Evolutionary conservation across 2,329 filamentous ascomycete genomes (phyloP).

Genomic region (Neofusicoccum cordaticola): DNA sequence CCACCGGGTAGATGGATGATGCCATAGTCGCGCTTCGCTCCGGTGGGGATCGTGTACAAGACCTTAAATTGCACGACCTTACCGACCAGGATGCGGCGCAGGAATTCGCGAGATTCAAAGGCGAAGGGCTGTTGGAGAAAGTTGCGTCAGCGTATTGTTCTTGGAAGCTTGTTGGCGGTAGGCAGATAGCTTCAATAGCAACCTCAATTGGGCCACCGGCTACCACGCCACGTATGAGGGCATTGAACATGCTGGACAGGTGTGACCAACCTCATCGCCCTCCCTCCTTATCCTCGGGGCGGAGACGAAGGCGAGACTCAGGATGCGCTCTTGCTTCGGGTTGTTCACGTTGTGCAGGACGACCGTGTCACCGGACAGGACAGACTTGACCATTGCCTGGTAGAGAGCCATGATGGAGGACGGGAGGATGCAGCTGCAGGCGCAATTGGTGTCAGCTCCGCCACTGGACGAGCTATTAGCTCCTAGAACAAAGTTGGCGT

Average conservation of each 20-base stretch:
- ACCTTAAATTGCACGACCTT: slow-evolving; percentile 83
- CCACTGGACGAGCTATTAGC: slow-evolving; percentile 8
- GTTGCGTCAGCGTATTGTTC: not conserved
- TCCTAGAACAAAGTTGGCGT: slow-evolving; percentile 10
- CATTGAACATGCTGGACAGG: not conserved
- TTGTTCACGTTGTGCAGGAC: slow-evolving; percentile 79
- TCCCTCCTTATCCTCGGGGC: slow-evolving; percentile 84
- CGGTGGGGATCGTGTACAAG: slow-evolving; percentile 80
- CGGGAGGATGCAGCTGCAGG: slow-evolving; percentile 1
- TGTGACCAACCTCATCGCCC: slow-evolving; percentile 68
- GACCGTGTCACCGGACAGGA: slow-evolving; percentile 89
- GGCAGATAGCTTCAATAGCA: not conserved
- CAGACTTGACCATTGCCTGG: slow-evolving; percentile 70
- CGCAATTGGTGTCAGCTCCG: slow-evolving; percentile 7
- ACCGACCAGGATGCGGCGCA: slow-evolving; percentile 79
- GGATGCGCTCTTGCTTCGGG: slow-evolving; percentile 74
- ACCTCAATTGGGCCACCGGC: not conserved
- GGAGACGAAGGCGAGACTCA: slow-evolving; percentile 89
- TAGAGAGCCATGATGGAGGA: slow-evolving; percentile 26
- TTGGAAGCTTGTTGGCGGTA: not conserved
- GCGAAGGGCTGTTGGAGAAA: slow-evolving; percentile 60
- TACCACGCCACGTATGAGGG: not conserved
- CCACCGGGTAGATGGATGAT: slow-evolving; percentile 63
- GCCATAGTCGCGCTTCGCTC: slow-evolving; percentile 80
- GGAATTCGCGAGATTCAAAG: slow-evolving; percentile 91